Base-by-base conservation (phyloP, 768 basidiomycete genomes). In the Tylopilus vinaceipallidus region DNA sequence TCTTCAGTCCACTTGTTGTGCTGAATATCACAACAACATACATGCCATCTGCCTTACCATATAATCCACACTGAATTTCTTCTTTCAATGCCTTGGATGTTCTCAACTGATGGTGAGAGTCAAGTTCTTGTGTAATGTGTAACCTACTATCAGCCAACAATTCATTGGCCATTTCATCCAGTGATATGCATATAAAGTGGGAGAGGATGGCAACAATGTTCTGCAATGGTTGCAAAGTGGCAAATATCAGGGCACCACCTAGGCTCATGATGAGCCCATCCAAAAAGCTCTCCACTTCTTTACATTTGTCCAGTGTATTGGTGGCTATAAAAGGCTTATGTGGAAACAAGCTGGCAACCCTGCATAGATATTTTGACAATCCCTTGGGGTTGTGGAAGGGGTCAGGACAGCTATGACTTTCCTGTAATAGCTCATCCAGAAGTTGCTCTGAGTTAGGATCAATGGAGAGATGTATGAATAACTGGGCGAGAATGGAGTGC, bases 221-320 rank as follows among this genome's bases (percentile, higher is more conserved):
- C 4, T 41, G 49, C 23, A 55, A 17, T 1, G 50, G 44, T 7
- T 59, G 53, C 30, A 40, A 46, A 0, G 62, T 53, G 30, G 48
- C 34, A 13, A 63, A 52, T 0, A 55, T 14, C 8, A 24, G 52
- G 0, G 47, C 4, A 4, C 38, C 42, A 3, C 42, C 27, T 4
- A 6, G 16, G 6, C 17, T 22, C 45, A 4, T 12, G 23, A 45
- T 7, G 11, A 64, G 53, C 14, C 49, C 50, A 0, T 32, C 40
- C 1, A 63, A 47, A 5, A 64, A 45, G 16, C n/a, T 47, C 14
- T 54, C 40, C 3, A 34, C 6, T 5, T 45, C 49, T 17, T 45
- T 48, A 24, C 62, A 64, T 13, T 64, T 63, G 16, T 65, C 60
- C 2, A 65, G 52, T 13, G 53, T 55, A 30, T 65, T 63, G 2